These are phyloP conservation scores for Oenanthe javanica DNA, from an alignment of 140 eudicot species.

Conservation along the genomic window DNA sequence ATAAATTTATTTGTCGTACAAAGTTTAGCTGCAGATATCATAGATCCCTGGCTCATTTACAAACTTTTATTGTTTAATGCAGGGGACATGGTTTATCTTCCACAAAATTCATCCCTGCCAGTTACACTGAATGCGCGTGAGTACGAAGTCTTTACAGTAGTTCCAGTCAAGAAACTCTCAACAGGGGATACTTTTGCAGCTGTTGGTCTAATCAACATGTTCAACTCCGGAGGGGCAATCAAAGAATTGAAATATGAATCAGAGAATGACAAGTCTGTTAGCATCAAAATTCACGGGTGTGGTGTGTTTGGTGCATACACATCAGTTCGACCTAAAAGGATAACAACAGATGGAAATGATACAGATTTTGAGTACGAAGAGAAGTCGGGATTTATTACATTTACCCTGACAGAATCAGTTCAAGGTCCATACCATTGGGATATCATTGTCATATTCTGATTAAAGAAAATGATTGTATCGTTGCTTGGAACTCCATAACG, in stretches of 20 bases:
- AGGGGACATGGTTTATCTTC: constrained; percentile 69
- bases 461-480: neutral
- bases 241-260: constrained; percentile 43
- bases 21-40: neutral
- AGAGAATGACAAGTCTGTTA: constrained; percentile 33
- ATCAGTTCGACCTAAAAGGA: constrained; percentile 43
- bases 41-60: neutral
- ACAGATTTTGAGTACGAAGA: constrained; percentile 46
- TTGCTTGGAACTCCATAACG: too few species aligned
- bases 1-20: neutral
- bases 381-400: constrained; percentile 39
- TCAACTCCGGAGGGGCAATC: constrained; percentile 88
- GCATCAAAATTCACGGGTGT: constrained; percentile 57
- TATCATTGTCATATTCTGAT: constrained; percentile 33
- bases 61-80: constrained; percentile 14
- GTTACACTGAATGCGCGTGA: constrained; percentile 55
- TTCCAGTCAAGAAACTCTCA: constrained; percentile 51
- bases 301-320: constrained; percentile 78
- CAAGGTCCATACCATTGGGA: constrained; percentile 55
- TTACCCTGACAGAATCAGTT: constrained; percentile 44
- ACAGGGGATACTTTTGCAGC: constrained; percentile 59
- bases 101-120: constrained; percentile 55
- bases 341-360: constrained; percentile 38
- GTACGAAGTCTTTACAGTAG: constrained; percentile 75
- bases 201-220: constrained; percentile 69